These are phyloP conservation scores for Westerdykella sp. DNA, from an alignment of 2,329 filamentous ascomycete species.

Conservation along the genomic window DNA sequence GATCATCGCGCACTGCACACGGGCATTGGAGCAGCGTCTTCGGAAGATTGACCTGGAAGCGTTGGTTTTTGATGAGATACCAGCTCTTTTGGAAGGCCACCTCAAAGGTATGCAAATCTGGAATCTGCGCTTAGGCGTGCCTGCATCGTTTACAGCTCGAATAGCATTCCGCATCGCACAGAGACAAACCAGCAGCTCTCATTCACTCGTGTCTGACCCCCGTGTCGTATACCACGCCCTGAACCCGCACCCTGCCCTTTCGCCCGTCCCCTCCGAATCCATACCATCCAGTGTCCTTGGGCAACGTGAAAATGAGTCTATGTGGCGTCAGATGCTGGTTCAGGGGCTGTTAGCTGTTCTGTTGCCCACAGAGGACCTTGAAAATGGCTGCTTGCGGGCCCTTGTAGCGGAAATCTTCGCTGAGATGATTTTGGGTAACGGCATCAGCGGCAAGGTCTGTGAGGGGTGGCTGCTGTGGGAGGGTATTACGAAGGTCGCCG, in stretches of 20 bases:
- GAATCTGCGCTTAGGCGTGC: conserved; percentile 13
- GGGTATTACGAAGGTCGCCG: conserved; percentile 64
- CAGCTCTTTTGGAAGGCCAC: conserved; percentile 73
- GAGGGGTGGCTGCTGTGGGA: conserved; percentile 90
- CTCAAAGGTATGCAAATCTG: conserved; percentile 57
- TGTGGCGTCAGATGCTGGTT: conserved; percentile 83
- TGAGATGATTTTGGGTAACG: conserved; percentile 80
- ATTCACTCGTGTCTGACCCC: conserved; percentile 56
- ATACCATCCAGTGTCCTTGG: conserved; percentile 48
- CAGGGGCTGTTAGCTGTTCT: conserved; percentile 75
- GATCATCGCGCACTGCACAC: conserved; percentile 86
- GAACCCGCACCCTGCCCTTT: conserved; percentile 72
- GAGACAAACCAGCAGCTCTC: conserved; percentile 51
- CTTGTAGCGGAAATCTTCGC: conserved; percentile 83
- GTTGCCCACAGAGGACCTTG: conserved; percentile 84
- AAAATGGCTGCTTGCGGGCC: conserved; percentile 77
- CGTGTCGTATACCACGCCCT: conserved; percentile 76
- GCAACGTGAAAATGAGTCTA: conserved; percentile 70
- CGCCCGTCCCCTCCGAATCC: conserved; percentile 61
- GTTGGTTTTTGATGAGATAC: conserved; percentile 80
- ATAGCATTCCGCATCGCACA: conserved; percentile 66
- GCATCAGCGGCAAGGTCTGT: conserved; percentile 71
- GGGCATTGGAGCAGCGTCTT: conserved; percentile 78
- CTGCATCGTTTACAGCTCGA: conserved; percentile 18
- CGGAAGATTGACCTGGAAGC: conserved; percentile 76